phyloP scores from a whole-genome alignment of 768 basidiomycete genomes.

The Auriscalpium orientale region DNA sequence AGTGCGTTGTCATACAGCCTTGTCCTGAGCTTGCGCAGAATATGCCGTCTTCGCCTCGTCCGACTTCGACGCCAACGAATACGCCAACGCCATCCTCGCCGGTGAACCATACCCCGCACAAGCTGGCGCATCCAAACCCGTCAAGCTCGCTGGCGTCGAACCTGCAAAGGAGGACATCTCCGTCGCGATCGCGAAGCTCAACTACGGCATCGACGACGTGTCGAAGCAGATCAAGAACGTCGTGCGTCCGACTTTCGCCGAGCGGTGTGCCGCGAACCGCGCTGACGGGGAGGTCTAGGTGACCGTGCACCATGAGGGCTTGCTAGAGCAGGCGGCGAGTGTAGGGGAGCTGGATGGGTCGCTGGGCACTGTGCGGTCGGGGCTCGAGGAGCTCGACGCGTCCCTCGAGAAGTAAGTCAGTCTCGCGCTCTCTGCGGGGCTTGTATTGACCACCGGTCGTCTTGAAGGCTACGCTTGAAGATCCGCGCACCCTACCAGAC shows the following conservation, averaged over 20 bases:
- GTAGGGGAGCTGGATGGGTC: conserved; percentile 66
- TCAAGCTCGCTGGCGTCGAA: conserved; percentile 36
- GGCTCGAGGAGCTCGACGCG: conserved; percentile 64
- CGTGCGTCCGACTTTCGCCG: conserved; percentile 29
- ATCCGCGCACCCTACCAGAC: conserved; percentile 78
- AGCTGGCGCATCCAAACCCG: conserved; percentile 20
- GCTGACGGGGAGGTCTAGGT: conserved; percentile 40
- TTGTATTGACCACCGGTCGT: conserved; percentile 8
- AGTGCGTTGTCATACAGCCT: no score
- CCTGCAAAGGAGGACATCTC: conserved; percentile 81
- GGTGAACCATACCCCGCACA: conserved; percentile 65
- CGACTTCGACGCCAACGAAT: conserved; percentile 81
- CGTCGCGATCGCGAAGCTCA: conserved; percentile 81
- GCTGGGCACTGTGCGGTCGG: conserved; percentile 55
- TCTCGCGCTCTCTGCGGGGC: not conserved
- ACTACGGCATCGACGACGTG: conserved; percentile 84
- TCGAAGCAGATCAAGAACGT: conserved; percentile 82
- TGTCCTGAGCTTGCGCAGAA: conserved; percentile 33
- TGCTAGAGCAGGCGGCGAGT: conserved; percentile 76
- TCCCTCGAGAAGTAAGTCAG: conserved; percentile 70
- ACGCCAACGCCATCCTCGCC: conserved; percentile 85
- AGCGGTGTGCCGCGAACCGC: no score
- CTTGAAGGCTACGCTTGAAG: conserved; percentile 67
- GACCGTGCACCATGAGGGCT: conserved; percentile 71
- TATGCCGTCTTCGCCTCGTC: conserved; percentile 67